These are phyloP conservation scores for Funneliformis geosporum DNA, from an alignment of 192 early-diverging fungal species.

Conservation along the genomic window DNA sequence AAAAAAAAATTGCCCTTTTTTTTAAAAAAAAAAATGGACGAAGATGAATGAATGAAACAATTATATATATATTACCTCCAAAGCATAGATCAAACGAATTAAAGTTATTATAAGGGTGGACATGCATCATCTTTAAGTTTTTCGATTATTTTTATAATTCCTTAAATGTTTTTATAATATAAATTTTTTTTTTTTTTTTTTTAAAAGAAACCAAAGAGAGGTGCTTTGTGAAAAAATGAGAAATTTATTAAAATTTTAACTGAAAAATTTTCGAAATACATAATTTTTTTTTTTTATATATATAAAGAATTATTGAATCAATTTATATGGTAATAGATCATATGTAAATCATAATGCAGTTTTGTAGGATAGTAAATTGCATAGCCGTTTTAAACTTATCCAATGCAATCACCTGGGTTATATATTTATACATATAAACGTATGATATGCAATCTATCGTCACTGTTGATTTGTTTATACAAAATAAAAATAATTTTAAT, in stretches of 20 bases:
- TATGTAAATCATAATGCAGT: constrained; percentile 1
- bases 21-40: too few relatives aligned
- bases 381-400: too few relatives aligned
- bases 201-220: not conserved
- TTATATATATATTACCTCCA: not conserved
- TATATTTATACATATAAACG: too few relatives aligned
- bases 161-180: too few relatives aligned
- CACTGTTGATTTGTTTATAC: too few relatives aligned
- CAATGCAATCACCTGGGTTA: too few relatives aligned
- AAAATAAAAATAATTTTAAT: too few relatives aligned
- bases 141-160: not conserved
- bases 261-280: too few relatives aligned
- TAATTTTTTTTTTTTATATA: too few relatives aligned
- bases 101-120: not conserved
- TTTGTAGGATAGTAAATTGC: not conserved
- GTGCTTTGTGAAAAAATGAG: not conserved
- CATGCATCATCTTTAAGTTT: not conserved
- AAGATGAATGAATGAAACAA: too few relatives aligned
- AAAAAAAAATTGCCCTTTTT: not conserved
- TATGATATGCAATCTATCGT: too few relatives aligned
- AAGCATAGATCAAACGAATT: not conserved
- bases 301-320: not conserved
- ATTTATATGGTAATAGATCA: not conserved
- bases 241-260: not conserved
- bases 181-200: not conserved